phyloP scores from a whole-genome alignment of 2,329 filamentous ascomycete species.

The Beauveria caledonica region DNA sequence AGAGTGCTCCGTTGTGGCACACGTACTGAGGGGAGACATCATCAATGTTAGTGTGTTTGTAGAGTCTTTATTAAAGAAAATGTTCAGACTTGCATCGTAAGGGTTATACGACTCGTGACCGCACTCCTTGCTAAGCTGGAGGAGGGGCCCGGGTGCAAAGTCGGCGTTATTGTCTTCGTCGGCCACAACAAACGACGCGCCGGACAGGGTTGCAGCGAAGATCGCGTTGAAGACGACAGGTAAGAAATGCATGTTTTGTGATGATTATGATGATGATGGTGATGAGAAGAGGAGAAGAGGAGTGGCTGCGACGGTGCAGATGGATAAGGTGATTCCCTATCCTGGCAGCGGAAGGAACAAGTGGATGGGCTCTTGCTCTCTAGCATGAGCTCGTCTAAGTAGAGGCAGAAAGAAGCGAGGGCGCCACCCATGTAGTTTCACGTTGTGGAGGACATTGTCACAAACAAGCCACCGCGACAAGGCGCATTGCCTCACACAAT shows the following conservation, averaged over 20 bases:
- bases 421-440: not conserved
- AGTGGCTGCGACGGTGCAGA: not conserved
- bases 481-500: not conserved
- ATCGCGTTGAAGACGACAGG: too few species aligned
- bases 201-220: too few species aligned
- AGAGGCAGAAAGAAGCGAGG: not conserved
- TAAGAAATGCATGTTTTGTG: not conserved
- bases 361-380: not conserved
- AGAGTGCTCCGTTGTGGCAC: conserved; percentile 25
- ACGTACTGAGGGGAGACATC: conserved; percentile 18
- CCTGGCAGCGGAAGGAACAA: not conserved
- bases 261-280: not conserved
- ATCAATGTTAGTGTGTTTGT: not conserved
- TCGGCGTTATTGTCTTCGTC: not conserved
- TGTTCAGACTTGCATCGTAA: not conserved
- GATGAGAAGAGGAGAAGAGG: not conserved
- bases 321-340: not conserved
- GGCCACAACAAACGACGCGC: not conserved
- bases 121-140: not conserved
- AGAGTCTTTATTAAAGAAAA: too few species aligned
- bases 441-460: not conserved
- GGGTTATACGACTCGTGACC: not conserved
- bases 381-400: not conserved
- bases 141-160: not conserved
- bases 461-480: not conserved